Evolutionary conservation across 805 yeast genomes (phyloP).

Genomic region (Metschnikowia picachoensis): DNA sequence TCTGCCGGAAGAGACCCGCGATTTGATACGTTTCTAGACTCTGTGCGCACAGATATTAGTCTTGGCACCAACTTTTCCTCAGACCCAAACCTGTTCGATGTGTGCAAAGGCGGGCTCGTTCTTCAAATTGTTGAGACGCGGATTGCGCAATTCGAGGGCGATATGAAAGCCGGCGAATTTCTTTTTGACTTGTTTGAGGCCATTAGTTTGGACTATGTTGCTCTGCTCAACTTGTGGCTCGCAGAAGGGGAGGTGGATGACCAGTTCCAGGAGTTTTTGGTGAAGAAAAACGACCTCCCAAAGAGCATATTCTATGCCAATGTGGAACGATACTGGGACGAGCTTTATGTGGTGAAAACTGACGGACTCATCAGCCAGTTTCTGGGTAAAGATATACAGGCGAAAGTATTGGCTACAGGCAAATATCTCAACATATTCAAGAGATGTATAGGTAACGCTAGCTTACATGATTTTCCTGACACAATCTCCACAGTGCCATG

Average conservation of each 20-base stretch:
- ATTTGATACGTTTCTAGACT: constrained; percentile 30
- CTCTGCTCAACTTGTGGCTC: constrained; percentile 78
- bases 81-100: constrained; percentile 46
- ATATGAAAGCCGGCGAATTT: constrained; percentile 50
- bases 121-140: constrained; percentile 58
- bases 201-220: constrained; percentile 60
- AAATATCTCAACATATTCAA: constrained; percentile 73
- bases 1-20: constrained; percentile 18
- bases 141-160: constrained; percentile 61
- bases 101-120: constrained; percentile 77
- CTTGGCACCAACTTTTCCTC: constrained; percentile 46
- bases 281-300: constrained; percentile 32
- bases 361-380: constrained; percentile 76
- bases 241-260: constrained; percentile 70
- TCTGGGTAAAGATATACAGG: constrained; percentile 47
- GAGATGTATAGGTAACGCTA: constrained; percentile 51
- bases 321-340: constrained; percentile 68
- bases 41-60: constrained; percentile 40
- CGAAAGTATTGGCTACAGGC: constrained; percentile 75
- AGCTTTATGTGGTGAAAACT: constrained; percentile 65
- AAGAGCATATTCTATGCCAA: constrained; percentile 29
- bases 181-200: constrained; percentile 49
- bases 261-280: constrained; percentile 76
- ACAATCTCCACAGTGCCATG: constrained; percentile 10
- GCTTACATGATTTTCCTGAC: constrained; percentile 27